Base-by-base conservation (phyloP, 1,139 yeast species). In the Tardiomyces depauwii region DNA sequence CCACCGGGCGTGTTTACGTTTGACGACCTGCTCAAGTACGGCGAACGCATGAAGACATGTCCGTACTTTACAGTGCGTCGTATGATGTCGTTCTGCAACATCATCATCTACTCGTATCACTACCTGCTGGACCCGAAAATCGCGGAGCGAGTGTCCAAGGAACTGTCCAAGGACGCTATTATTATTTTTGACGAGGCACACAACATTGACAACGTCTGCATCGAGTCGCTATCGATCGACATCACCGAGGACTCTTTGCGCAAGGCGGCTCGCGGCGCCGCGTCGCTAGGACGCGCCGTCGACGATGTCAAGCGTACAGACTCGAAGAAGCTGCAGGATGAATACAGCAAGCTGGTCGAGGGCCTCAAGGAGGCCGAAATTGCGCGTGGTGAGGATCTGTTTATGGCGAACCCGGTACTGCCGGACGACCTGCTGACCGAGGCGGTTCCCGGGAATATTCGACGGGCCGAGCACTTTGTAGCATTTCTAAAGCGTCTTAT, bases 171-270 rank as follows among this genome's bases (percentile, higher is more conserved):
- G 56, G 98, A 91, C 60, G 77, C 95, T 49, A 91, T 91, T 49
- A 85, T 91, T 52, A 93, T 91, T 43, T 91, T 91, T 61, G 99
- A 91, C 67, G 99, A 91, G 67, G 98, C 98, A 44, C 99, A 91
- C 65, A 91, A 91, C 66, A 91, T 91, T 49, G 98, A 91, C 73
- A 91, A 91, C 71, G 99, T 91, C 48, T 91, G 98, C 69, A 91
- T 91, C 50, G 99, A 91, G 64, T 85, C 98, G 1, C 68, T 91
- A 45, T 87, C 96, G 12, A 74, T 91, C 46, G 98, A 93, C 61
- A 74, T 72, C 65, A 91, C 83, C 48, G 94, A 78, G 66, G 97
- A 95, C 66, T 80, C 77, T 57, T 72, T 80, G 67, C 82, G 77
- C 58, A 82, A 73, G 64, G 97, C 82, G 25, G 75, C 78, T 57